phyloP scores from a whole-genome alignment of 257 asterid species.

The Vinca minor region DNA sequence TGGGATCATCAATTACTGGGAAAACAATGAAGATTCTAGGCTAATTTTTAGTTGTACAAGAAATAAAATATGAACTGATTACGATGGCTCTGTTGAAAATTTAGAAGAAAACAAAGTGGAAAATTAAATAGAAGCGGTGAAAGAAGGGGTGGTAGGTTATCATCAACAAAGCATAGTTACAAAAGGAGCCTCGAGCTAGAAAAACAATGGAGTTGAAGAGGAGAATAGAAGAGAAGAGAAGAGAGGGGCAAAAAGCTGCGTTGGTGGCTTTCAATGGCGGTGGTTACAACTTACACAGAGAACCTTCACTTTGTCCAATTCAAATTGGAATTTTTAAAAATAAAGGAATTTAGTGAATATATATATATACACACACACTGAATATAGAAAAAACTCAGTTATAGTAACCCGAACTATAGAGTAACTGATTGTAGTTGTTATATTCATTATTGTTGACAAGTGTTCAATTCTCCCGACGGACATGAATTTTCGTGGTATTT shows the following conservation, averaged over 20 bases:
- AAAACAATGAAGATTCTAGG: constrained; percentile 7
- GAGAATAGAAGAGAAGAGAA: too few species aligned
- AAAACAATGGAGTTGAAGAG: too few species aligned
- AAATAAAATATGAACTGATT: background rate
- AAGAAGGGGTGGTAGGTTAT: constrained; percentile 19
- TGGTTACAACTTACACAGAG: constrained; percentile 11
- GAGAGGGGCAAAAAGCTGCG: background rate
- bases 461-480: too few species aligned
- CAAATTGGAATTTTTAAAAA: background rate
- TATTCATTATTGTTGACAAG: too few species aligned
- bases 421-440: too few species aligned
- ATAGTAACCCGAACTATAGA: too few species aligned
- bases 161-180: constrained; percentile 16
- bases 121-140: constrained; percentile 1
- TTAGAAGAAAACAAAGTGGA: background rate
- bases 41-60: too few species aligned
- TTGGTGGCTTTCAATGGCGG: constrained; percentile 17
- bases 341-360: background rate
- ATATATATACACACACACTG: too few species aligned
- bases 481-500: too few species aligned
- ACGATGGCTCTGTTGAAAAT: background rate
- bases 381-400: too few species aligned
- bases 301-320: constrained; percentile 4
- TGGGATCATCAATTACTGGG: constrained; percentile 4
- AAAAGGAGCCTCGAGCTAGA: background rate